A percentile compares a stretch with the other conserved stretches of the same genome.
These are phyloP conservation scores for Malassezia cuniculi DNA, from an alignment of 1,284 basidiomycete genomes.

Conservation along the genomic window DNA sequence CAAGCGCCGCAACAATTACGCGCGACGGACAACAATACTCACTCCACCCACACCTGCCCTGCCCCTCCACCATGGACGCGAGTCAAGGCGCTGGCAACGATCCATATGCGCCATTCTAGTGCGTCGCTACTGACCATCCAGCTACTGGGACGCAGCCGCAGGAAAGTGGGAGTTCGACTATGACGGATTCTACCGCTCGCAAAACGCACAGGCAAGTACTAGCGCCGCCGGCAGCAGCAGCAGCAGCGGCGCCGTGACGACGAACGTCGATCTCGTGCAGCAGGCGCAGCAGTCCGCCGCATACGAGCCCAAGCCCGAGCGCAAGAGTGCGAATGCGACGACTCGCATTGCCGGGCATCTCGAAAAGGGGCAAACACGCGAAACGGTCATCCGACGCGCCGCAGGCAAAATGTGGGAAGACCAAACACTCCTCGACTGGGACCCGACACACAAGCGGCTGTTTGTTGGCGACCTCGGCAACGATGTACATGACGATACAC, in stretches of 20 bases:
- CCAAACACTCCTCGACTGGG: constrained; percentile 91
- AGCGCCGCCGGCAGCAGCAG: constrained; percentile 4
- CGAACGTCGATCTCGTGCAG: constrained; percentile 14
- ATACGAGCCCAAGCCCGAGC: constrained; percentile 10
- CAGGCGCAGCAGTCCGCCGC: constrained; percentile 14
- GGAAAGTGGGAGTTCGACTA: constrained; percentile 43
- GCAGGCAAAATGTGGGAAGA: constrained; percentile 96
- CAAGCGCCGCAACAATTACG: no score
- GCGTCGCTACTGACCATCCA: no score
- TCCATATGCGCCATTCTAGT: constrained; percentile 41
- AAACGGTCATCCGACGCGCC: constrained; percentile 85
- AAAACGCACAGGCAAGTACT: constrained; percentile 22
- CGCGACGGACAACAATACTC: no score
- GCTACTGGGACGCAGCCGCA: constrained; percentile 35
- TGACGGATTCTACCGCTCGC: constrained; percentile 30
- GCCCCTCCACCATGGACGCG: no score
- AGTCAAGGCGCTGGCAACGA: no score
- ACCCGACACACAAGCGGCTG: constrained; percentile 90
- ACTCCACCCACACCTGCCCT: no score
- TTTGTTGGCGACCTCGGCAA: constrained; percentile 98
- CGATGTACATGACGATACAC: constrained; percentile 87
- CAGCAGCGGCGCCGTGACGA: background rate
- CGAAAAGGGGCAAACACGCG: constrained; percentile 77
- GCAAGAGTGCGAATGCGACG: constrained; percentile 4
- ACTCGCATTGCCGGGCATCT: constrained; percentile 30